Percentiles rank a stretch among this genome's conserved stretches.
These are phyloP conservation scores for Phytopythium oedochilum DNA, from an alignment of 352 stramenopile genomes.

Conservation along the genomic window DNA sequence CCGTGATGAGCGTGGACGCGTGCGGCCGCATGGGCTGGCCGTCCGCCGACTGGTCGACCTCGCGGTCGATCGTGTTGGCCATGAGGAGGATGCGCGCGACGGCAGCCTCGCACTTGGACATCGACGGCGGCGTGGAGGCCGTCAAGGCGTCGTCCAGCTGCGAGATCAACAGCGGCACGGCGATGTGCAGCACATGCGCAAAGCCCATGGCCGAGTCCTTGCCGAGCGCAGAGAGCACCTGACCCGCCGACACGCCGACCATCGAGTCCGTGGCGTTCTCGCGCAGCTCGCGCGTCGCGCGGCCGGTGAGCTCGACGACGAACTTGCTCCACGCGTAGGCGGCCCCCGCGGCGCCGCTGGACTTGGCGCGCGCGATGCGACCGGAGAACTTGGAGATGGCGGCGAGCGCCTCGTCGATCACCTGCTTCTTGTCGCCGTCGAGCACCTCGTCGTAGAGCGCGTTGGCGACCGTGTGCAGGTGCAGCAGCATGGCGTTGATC, in stretches of 20 bases:
- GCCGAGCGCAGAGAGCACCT: conserved; percentile 61
- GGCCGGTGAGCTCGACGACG: conserved; percentile 70
- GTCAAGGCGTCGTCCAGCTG: conserved; percentile 38
- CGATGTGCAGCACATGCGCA: conserved; percentile 62
- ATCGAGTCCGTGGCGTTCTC: conserved; percentile 79
- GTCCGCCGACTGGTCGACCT: conserved; percentile 72
- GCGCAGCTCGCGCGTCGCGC: conserved; percentile 54
- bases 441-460: conserved; percentile 80
- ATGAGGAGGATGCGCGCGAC: conserved; percentile 61
- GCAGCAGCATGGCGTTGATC: conserved; percentile 71
- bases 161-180: conserved; percentile 54
- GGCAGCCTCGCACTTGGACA: conserved; percentile 64
- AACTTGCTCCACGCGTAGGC: conserved; percentile 84
- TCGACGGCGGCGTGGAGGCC: conserved; percentile 24
- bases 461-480: conserved; percentile 57
- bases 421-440: conserved; percentile 80
- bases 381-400: conserved; percentile 64
- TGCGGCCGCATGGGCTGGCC: conserved; percentile 76
- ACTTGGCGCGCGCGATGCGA: conserved; percentile 59
- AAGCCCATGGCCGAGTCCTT: conserved; percentile 65
- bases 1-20: conserved; percentile 46
- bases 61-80: conserved; percentile 77
- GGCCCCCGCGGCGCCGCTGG: conserved; percentile 42
- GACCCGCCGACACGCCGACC: conserved; percentile 67
- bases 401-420: conserved; percentile 55